These are phyloP conservation scores for Colletotrichum sp. DNA, from an alignment of 2,329 filamentous ascomycete species.

Conservation along the genomic window DNA sequence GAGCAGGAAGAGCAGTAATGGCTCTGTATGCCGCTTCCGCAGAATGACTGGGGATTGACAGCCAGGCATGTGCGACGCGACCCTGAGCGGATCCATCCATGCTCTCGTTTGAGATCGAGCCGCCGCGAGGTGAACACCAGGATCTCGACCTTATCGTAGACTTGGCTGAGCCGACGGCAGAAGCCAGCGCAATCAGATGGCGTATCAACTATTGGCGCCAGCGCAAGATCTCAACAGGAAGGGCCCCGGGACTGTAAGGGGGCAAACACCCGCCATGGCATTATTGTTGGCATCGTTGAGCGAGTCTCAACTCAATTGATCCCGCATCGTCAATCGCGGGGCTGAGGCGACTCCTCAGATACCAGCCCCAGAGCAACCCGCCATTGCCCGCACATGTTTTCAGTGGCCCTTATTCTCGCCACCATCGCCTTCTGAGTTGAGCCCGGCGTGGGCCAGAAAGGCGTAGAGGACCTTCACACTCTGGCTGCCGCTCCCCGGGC, in stretches of 20 bases:
- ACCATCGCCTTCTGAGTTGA: neutral
- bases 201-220: neutral
- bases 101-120: neutral
- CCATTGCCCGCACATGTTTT: neutral
- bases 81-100: neutral
- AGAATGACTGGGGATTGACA: neutral
- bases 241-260: neutral
- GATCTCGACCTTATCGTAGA: neutral
- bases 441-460: neutral
- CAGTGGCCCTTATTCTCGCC: neutral
- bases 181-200: no score
- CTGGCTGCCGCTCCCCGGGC: neutral
- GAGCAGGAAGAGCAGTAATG: neutral
- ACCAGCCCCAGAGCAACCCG: neutral
- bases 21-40: neutral
- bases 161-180: neutral
- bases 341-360: neutral
- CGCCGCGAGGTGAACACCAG: neutral
- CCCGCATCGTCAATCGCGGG: rapidly evolving
- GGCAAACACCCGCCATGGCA: neutral
- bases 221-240: rapidly evolving
- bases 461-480: neutral
- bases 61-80: neutral
- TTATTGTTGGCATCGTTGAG: rapidly evolving
- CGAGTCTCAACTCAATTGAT: neutral